Evolutionary conservation across 2,329 filamentous ascomycete species (phyloP), one percentile per base, ranked within the genome.

Genomic region (Claviceps africana): DNA sequence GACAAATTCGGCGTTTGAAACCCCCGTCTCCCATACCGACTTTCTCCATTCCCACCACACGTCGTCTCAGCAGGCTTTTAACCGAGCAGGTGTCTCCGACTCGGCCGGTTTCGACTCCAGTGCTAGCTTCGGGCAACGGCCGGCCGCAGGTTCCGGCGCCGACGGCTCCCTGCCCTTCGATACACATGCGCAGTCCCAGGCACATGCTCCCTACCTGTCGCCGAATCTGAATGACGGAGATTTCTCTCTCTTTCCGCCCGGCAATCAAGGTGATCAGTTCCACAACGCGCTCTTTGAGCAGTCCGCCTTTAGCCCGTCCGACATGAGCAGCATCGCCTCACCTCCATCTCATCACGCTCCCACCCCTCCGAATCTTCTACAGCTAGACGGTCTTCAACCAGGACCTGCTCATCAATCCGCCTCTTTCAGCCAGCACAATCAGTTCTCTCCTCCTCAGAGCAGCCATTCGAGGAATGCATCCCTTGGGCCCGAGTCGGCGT

Each of bases 181-280:
- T 54, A 58, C 65, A 37, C 71, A 73, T 15, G 7, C 33, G 33
- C 56, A 42, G 7, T 59, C 67, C 42, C 72, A 74, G 55, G 57
- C 67, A 51, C 63, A 62, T 1, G n/a, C 50, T 1, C 31, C 53
- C 3, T 79, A 74, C 57, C 62, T 82, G 43, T 69, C 72, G 43
- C 64, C 75, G 19, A 76, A 73, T 56, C 77, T 79, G 56, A 69
- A 69, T 62, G 69, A 72, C 60, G 69, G 69, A 55, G 81, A 86
- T 67, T 84, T 83, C 64, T 78, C 79, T 48, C 73, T 86, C 59
- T 88, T 85, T 61, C 76, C 81, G 4, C 68, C 73, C 48, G 71
- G 74, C 58, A 70, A 73, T 53, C 70, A 68, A 48, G 70, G 73
- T 56, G 76, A 81, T 56, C 78, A 80, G 61, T 80, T 82, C 61